Evolutionary conservation across 192 early-diverging fungal species (phyloP).

Genomic region (Gamsiella multidivaricata): DNA sequence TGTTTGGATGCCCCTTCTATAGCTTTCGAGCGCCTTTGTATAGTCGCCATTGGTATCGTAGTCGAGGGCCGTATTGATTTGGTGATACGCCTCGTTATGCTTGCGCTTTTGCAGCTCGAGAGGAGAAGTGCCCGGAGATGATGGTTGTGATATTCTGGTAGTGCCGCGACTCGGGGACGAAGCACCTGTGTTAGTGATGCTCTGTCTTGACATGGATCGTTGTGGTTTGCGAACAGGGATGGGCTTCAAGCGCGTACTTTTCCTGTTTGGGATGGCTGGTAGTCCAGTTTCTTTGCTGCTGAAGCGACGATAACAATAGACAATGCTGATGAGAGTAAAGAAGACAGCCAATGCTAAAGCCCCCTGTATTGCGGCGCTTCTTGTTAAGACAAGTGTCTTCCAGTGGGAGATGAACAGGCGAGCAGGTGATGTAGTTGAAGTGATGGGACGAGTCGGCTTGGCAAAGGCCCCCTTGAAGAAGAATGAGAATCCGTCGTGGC

Average conservation of each 20-base stretch:
- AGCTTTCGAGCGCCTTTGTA: constrained; percentile 23
- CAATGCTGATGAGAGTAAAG: too few species aligned
- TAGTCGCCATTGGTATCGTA: constrained; percentile 23
- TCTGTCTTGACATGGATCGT: constrained; percentile 11
- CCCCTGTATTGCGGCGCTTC: too few species aligned
- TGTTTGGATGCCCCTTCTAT: constrained; percentile 7
- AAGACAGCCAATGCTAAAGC: too few species aligned
- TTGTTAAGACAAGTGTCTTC: neutral
- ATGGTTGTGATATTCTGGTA: neutral
- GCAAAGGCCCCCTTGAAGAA: neutral
- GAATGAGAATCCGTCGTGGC: neutral
- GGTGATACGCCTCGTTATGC: constrained; percentile 34
- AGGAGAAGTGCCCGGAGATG: constrained; percentile 2
- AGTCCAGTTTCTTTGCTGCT: too few species aligned
- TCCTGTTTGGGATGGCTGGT: too few species aligned
- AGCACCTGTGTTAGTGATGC: neutral
- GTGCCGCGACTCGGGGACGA: neutral
- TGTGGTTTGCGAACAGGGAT: neutral
- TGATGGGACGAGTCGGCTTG: neutral
- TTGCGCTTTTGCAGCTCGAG: constrained; percentile 28
- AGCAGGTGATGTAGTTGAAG: neutral
- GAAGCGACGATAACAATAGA: too few species aligned
- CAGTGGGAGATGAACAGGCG: neutral
- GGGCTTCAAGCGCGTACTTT: too few species aligned
- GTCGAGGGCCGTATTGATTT: constrained; percentile 28